These are phyloP conservation scores for Mycena albidolilacea DNA, from an alignment of 768 basidiomycete genomes.

Conservation along the genomic window DNA sequence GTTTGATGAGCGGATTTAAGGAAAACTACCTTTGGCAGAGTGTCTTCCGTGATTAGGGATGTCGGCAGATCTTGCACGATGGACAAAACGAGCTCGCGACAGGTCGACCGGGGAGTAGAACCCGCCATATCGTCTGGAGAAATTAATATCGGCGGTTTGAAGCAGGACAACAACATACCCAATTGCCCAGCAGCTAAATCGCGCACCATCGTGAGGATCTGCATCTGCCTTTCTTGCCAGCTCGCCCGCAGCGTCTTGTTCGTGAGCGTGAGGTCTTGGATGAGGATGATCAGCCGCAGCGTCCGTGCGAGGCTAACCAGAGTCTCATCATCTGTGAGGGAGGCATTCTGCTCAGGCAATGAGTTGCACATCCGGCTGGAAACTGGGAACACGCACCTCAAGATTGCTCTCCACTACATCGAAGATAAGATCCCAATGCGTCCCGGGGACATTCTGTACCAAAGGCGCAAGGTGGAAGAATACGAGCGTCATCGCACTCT, in stretches of 20 bases:
- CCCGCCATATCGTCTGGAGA: constrained; percentile 46
- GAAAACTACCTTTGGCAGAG: constrained; percentile 70
- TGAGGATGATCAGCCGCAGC: constrained; percentile 72
- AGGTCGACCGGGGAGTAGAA: constrained; percentile 75
- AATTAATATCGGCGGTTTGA: constrained; percentile 15
- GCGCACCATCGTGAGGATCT: constrained; percentile 70
- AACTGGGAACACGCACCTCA: constrained; percentile 68
- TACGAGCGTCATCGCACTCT: constrained; percentile 81
- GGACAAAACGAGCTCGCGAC: constrained; percentile 76
- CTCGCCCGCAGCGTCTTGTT: constrained; percentile 81
- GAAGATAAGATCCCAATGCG: constrained; percentile 95
- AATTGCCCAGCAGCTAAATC: constrained; percentile 69
- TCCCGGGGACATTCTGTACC: constrained; percentile 86
- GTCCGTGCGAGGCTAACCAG: constrained; percentile 80
- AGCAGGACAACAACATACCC: constrained; percentile 56
- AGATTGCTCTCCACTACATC: constrained; percentile 91
- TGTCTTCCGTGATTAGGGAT: constrained; percentile 72
- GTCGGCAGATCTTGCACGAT: constrained; percentile 78
- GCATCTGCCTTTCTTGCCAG: constrained; percentile 73
- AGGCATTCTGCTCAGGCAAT: constrained; percentile 62
- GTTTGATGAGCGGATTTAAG: background rate
- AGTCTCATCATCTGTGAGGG: constrained; percentile 69
- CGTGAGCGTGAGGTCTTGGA: constrained; percentile 78
- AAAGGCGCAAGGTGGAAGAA: constrained; percentile 87
- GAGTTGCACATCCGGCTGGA: background rate